Conservation (phyloP, 2,329 filamentous ascomycete species). For the Calonectria montana region DNA sequence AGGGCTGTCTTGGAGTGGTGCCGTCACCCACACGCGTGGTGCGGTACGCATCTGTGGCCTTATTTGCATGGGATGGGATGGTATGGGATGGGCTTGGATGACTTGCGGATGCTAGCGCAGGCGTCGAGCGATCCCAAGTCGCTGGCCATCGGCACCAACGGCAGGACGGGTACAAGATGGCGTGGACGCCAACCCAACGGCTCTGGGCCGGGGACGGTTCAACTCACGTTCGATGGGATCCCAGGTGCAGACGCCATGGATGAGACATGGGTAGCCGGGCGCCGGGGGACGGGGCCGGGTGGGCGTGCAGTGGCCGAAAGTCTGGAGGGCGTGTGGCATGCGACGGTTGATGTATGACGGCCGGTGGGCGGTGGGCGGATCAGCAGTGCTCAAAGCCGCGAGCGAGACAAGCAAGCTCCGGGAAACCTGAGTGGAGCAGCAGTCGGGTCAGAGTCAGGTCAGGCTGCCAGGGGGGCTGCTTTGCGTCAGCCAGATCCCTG, state of each 20-base stretch:
- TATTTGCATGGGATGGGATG: slow-evolving; percentile 39
- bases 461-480: slow-evolving; percentile 29
- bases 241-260: slow-evolving; percentile 38
- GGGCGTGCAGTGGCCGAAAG: slow-evolving; percentile 26
- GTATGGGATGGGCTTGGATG: slow-evolving; percentile 35
- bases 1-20: slow-evolving; percentile 34
- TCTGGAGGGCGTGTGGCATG: slow-evolving; percentile 32
- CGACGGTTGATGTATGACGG: slow-evolving; percentile 35
- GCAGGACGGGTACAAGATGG: slow-evolving; percentile 39
- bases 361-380: slow-evolving; percentile 35
- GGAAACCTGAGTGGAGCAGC: slow-evolving; percentile 21
- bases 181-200: slow-evolving; percentile 40
- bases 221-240: slow-evolving; percentile 34
- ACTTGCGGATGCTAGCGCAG: slow-evolving; percentile 45
- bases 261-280: slow-evolving; percentile 36
- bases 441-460: slow-evolving; percentile 37
- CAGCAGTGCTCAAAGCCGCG: slow-evolving; percentile 35
- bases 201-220: slow-evolving; percentile 31
- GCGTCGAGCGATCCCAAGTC: slow-evolving; percentile 39
- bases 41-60: slow-evolving; percentile 40
- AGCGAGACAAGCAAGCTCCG: slow-evolving; percentile 30
- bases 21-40: slow-evolving; percentile 42
- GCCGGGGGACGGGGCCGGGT: slow-evolving; percentile 40
- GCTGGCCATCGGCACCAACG: slow-evolving; percentile 40
- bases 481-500: slow-evolving; percentile 43